Percentiles rank a stretch among this genome's conserved stretches.
These are phyloP conservation scores for Saitozyma podzolica DNA, from an alignment of 768 basidiomycete species.

Conservation along the genomic window DNA sequence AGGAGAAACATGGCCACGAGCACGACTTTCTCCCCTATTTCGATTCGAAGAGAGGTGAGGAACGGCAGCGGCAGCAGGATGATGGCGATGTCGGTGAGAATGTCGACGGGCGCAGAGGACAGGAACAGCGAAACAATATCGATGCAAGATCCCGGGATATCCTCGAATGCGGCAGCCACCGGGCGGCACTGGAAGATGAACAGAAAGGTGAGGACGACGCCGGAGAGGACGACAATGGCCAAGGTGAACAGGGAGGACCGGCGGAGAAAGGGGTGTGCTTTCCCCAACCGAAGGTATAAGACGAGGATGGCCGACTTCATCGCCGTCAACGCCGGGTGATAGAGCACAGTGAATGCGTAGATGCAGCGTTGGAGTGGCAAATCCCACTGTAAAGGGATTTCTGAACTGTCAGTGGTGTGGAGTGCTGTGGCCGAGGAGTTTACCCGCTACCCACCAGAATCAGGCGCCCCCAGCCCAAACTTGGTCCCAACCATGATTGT, in stretches of 20 bases:
- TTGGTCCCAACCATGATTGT: conserved; percentile 30
- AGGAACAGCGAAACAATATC: conserved; percentile 47
- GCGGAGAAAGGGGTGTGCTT: conserved; percentile 37
- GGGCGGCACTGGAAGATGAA: conserved; percentile 49
- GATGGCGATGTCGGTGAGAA: conserved; percentile 50
- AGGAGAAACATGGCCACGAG: conserved; percentile 47
- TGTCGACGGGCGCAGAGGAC: conserved; percentile 47
- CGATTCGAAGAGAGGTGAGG: conserved; percentile 47
- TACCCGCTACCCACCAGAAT: conserved; percentile 24
- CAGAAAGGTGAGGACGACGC: conserved; percentile 47
- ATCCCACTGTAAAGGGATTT: conserved; percentile 8
- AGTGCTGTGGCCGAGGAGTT: background rate
- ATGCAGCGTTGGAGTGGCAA: conserved; percentile 13
- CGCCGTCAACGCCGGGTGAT: conserved; percentile 48
- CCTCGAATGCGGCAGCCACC: conserved; percentile 33
- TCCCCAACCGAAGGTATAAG: conserved; percentile 45
- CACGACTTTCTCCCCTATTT: conserved; percentile 42
- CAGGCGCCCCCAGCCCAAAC: conserved; percentile 35
- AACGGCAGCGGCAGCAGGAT: conserved; percentile 47
- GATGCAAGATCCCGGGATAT: conserved; percentile 30
- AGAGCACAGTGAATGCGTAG: conserved; percentile 47
- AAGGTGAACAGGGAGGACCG: conserved; percentile 35
- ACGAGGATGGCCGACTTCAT: conserved; percentile 47
- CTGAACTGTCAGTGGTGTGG: background rate
- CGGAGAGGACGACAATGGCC: conserved; percentile 40